These are phyloP conservation scores for Phytophthora boehmeriae DNA, from an alignment of 352 stramenopile genomes.

Conservation along the genomic window DNA sequence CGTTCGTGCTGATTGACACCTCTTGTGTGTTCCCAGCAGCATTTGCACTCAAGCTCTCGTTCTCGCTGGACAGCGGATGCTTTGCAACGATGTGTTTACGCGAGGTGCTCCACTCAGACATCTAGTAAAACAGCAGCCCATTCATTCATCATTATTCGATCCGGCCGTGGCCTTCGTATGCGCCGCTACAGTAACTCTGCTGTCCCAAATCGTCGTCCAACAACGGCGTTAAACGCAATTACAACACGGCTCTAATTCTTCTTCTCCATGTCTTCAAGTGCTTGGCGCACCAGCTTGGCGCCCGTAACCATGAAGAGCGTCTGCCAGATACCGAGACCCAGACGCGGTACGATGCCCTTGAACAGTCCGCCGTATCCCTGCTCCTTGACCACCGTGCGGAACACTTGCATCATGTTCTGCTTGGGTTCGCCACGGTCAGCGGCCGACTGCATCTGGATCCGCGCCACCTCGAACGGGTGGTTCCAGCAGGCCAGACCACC, in stretches of 20 bases:
- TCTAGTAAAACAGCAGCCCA: conserved; percentile 30
- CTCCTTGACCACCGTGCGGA: conserved; percentile 86
- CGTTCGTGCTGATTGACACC: not conserved
- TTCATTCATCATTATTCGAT: not conserved
- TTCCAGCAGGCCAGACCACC: conserved; percentile 91
- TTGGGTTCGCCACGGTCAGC: conserved; percentile 88
- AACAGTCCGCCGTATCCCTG: conserved; percentile 86
- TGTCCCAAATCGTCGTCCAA: not conserved
- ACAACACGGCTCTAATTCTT: conserved; percentile 33
- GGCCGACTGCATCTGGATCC: conserved; percentile 92
- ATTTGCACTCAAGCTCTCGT: conserved; percentile 41
- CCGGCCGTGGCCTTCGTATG: conserved; percentile 17
- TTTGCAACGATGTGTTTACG: conserved; percentile 86
- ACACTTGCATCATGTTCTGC: conserved; percentile 91
- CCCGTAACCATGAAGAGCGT: conserved; percentile 94
- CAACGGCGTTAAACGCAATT: not conserved
- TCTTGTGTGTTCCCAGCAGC: conserved; percentile 6
- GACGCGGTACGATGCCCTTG: conserved; percentile 90
- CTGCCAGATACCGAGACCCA: conserved; percentile 90
- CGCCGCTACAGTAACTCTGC: conserved; percentile 2
- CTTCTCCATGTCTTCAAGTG: conserved; percentile 64
- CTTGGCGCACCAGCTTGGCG: conserved; percentile 89
- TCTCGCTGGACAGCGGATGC: conserved; percentile 63
- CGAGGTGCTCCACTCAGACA: conserved; percentile 57
- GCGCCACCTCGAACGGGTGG: conserved; percentile 92